Evolutionary conservation across 495 filamentous ascomycete species (phyloP).

Genomic region (Aspergillus campestris): DNA sequence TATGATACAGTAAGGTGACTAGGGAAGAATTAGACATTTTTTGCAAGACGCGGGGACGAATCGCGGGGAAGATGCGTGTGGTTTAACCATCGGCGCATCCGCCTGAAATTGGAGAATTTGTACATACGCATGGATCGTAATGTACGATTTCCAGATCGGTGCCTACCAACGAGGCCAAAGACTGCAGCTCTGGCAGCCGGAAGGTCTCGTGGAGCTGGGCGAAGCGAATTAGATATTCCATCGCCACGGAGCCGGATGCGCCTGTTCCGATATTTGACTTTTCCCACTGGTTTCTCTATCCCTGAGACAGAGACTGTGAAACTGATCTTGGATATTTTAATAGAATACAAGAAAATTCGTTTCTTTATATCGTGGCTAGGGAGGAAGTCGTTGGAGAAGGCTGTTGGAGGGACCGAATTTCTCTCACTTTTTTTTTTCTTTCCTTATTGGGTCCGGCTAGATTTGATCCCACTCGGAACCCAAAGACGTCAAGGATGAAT

Average conservation of each 20-base stretch:
- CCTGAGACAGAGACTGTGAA: too few relatives aligned
- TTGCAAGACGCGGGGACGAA: constrained; percentile 2
- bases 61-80: background rate
- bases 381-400: too few relatives aligned
- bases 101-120: constrained; percentile 1
- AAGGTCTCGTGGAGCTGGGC: constrained; percentile 88
- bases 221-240: constrained; percentile 86
- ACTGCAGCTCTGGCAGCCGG: constrained; percentile 74
- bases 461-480: too few relatives aligned
- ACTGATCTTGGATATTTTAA: too few relatives aligned
- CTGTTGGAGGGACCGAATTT: background rate
- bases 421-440: constrained; percentile 1
- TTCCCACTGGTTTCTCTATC: background rate
- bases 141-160: constrained; percentile 61
- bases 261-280: too few relatives aligned
- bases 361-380: too few relatives aligned
- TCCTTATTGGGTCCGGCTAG: background rate
- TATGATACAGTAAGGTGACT: constrained; percentile 88
- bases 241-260: constrained; percentile 14
- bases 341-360: too few relatives aligned
- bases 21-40: constrained; percentile 4
- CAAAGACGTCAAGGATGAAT: too few relatives aligned
- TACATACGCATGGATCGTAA: constrained; percentile 65
- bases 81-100: background rate
- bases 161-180: constrained; percentile 61